Percentiles rank a stretch among this genome's conserved stretches.
Evolutionary conservation across 805 yeast genomes (phyloP).

Genomic region (Suhomyces kilbournensis): DNA sequence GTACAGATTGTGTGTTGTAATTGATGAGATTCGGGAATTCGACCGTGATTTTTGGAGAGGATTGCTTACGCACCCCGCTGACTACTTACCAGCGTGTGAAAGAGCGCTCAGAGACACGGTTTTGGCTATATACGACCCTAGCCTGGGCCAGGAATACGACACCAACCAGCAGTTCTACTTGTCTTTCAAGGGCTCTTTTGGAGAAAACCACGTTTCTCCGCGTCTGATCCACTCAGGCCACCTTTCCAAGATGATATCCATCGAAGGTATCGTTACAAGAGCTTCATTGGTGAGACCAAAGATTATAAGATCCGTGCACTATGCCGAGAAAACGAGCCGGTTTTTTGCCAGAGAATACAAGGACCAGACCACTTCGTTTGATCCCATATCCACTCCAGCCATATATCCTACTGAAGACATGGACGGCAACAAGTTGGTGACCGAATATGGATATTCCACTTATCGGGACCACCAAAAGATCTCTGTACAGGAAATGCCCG

Average conservation of each 20-base stretch:
- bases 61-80: constrained; percentile 71
- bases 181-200: constrained; percentile 88
- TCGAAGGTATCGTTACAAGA: constrained; percentile 94
- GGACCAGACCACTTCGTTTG: constrained; percentile 88
- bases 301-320: constrained; percentile 86
- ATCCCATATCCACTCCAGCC: constrained; percentile 77
- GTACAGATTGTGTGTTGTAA: constrained; percentile 65
- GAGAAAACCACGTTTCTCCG: constrained; percentile 82
- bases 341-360: constrained; percentile 90
- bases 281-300: constrained; percentile 94
- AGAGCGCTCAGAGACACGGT: constrained; percentile 81
- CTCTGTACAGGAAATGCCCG: constrained; percentile 96
- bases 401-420: constrained; percentile 91
- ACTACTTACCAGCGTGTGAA: constrained; percentile 84
- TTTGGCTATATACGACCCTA: constrained; percentile 64
- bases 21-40: constrained; percentile 86
- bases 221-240: constrained; percentile 76
- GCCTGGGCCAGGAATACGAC: constrained; percentile 47
- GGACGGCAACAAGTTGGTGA: constrained; percentile 81
- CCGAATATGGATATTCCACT: constrained; percentile 91
- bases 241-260: constrained; percentile 76
- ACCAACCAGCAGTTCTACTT: constrained; percentile 66
- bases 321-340: constrained; percentile 76
- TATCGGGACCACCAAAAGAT: constrained; percentile 93
- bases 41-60: constrained; percentile 79